Percentiles rank a stretch among this genome's conserved stretches.
These are phyloP conservation scores for Multifurca ochricompacta DNA, from an alignment of 768 basidiomycete species.

Conservation along the genomic window DNA sequence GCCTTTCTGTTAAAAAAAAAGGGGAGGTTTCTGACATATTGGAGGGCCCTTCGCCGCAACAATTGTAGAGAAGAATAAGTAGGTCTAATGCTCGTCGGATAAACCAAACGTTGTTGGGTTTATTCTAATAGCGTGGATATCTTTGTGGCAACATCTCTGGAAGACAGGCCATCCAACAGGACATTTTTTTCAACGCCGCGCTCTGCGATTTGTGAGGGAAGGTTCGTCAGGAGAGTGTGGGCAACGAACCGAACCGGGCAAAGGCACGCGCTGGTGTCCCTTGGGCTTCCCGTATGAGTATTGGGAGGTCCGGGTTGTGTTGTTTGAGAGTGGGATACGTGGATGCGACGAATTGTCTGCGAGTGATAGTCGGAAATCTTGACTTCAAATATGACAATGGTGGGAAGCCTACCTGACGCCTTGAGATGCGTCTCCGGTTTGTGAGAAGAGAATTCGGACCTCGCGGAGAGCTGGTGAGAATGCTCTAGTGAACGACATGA, in stretches of 20 bases:
- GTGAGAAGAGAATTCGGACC: slow-evolving; percentile 73
- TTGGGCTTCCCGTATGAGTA: slow-evolving; percentile 71
- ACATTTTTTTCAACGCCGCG: slow-evolving; percentile 75
- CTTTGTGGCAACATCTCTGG: slow-evolving; percentile 62
- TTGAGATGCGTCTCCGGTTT: slow-evolving; percentile 64
- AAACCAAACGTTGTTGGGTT: slow-evolving; percentile 1
- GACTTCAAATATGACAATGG: not conserved
- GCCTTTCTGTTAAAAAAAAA: slow-evolving; percentile 1
- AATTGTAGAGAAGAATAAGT: not conserved
- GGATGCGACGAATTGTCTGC: slow-evolving; percentile 70
- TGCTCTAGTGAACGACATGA: slow-evolving; percentile 53
- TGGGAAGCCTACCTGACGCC: slow-evolving; percentile 57
- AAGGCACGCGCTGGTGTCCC: slow-evolving; percentile 78
- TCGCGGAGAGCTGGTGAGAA: slow-evolving; percentile 75
- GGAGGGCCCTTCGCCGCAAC: not conserved
- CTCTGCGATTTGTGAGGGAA: slow-evolving; percentile 38
- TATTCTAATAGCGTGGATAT: slow-evolving; percentile 51
- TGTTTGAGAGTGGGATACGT: slow-evolving; percentile 72
- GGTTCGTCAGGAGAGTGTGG: not conserved
- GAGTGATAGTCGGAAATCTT: not conserved
- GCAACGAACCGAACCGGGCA: slow-evolving; percentile 71
- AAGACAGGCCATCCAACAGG: slow-evolving; percentile 68
- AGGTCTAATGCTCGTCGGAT: not conserved
- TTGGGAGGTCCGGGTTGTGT: slow-evolving; percentile 79
- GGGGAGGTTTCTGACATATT: not conserved